Percentiles rank a stretch among this genome's conserved stretches.
These are phyloP conservation scores for Brettanomyces anomalus DNA, from an alignment of 805 yeast species.

Conservation along the genomic window DNA sequence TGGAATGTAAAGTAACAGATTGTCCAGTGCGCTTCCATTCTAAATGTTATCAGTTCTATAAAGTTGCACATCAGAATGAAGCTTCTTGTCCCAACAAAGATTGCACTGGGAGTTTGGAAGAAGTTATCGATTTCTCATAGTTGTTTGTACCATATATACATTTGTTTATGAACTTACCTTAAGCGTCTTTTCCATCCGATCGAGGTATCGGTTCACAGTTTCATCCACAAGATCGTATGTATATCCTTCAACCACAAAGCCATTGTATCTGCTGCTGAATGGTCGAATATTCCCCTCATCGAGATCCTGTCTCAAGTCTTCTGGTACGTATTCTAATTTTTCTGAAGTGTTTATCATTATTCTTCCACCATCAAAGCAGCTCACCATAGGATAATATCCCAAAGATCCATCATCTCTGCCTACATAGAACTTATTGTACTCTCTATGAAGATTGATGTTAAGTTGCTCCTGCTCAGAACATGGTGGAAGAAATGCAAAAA, in stretches of 20 bases:
- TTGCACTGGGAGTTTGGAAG: slow-evolving; percentile 15
- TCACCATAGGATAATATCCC: slow-evolving; percentile 88
- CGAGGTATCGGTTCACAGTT: slow-evolving; percentile 53
- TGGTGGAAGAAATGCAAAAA: slow-evolving; percentile 77
- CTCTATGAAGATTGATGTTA: slow-evolving; percentile 7
- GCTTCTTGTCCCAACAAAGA: slow-evolving; percentile 24
- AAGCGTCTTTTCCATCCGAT: slow-evolving; percentile 17
- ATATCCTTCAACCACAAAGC: slow-evolving; percentile 69
- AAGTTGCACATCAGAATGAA: slow-evolving; percentile 23
- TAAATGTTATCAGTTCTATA: slow-evolving; percentile 36
- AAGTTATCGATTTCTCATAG: slow-evolving; percentile 9
- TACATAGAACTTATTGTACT: slow-evolving; percentile 10
- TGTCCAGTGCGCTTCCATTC: slow-evolving; percentile 39
- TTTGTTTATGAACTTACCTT: neutral
- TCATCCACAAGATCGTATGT: slow-evolving; percentile 83
- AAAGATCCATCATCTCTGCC: slow-evolving; percentile 70
- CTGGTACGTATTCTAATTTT: slow-evolving; percentile 40
- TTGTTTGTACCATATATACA: neutral
- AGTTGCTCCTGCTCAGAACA: slow-evolving; percentile 44
- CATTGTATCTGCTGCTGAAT: slow-evolving; percentile 52
- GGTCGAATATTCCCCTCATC: slow-evolving; percentile 32
- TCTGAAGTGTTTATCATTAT: slow-evolving; percentile 68
- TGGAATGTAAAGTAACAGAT: slow-evolving; percentile 25
- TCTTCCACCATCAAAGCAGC: slow-evolving; percentile 71
- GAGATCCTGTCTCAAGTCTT: slow-evolving; percentile 20